These are phyloP conservation scores for Rhododendron vialii DNA, from an alignment of 148 eudicot species.

Conservation along the genomic window DNA sequence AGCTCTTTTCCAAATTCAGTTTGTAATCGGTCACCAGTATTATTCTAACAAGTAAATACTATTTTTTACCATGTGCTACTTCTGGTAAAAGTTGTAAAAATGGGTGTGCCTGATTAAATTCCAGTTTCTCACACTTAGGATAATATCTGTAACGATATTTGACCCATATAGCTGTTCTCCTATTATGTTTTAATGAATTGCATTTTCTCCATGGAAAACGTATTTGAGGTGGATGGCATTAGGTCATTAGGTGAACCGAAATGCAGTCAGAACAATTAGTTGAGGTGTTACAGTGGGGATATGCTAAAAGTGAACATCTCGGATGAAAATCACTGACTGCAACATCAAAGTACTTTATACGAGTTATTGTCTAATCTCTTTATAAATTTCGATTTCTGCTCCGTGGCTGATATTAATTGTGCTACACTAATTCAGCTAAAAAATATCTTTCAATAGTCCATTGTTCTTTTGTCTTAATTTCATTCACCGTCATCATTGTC, in stretches of 20 bases:
- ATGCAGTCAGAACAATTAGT: neutral
- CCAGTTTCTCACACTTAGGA: neutral
- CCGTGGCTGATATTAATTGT: neutral
- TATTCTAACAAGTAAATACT: neutral
- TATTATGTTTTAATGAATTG: neutral
- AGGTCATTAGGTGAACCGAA: neutral
- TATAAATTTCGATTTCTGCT: neutral
- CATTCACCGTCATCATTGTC: neutral
- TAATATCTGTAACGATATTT: neutral
- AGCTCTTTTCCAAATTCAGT: neutral
- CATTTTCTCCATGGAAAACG: neutral
- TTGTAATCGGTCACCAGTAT: neutral
- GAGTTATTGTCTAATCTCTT: neutral
- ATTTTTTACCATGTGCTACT: neutral
- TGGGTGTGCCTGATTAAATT: neutral
- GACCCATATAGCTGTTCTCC: neutral
- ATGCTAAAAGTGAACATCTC: neutral
- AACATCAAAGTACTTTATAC: neutral
- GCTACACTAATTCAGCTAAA: no score
- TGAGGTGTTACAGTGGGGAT: neutral
- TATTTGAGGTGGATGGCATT: neutral
- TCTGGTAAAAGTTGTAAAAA: neutral
- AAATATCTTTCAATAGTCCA: neutral
- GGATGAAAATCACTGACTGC: neutral
- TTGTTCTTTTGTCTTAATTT: neutral